These are phyloP conservation scores for Suillus hirtellus DNA, from an alignment of 768 basidiomycete species.

Conservation along the genomic window DNA sequence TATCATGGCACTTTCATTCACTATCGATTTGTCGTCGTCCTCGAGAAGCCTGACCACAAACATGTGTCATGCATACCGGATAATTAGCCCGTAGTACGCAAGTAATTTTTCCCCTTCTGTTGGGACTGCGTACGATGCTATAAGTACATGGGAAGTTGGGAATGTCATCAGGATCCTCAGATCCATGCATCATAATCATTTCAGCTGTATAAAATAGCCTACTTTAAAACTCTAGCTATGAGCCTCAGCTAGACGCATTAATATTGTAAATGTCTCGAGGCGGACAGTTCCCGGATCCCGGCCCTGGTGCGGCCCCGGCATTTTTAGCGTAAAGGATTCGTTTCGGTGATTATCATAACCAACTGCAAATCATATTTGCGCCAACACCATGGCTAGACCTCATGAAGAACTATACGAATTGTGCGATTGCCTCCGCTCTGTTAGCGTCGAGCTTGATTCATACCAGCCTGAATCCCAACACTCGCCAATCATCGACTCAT, in stretches of 20 bases:
- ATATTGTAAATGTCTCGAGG: no score
- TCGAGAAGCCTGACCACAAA: background rate
- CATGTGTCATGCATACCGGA: background rate
- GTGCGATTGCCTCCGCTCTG: slow-evolving; percentile 20
- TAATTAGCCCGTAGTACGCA: background rate
- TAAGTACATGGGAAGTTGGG: no score
- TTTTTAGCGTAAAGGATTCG: background rate
- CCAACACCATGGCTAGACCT: slow-evolving; percentile 1
- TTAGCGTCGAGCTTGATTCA: slow-evolving; percentile 25
- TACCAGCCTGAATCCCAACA: slow-evolving; percentile 24
- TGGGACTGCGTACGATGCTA: no score
- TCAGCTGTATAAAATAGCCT: no score
- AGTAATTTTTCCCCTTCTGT: no score
- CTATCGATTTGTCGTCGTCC: slow-evolving; percentile 8
- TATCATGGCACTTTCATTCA: slow-evolving; percentile 12
- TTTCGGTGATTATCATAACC: background rate
- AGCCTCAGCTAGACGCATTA: no score
- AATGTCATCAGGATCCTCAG: no score
- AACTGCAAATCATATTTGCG: background rate
- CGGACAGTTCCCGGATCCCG: no score
- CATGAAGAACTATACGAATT: slow-evolving; percentile 12
- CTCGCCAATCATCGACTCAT: slow-evolving; percentile 39
- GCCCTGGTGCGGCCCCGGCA: no score
- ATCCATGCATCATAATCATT: no score
- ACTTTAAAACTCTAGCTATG: no score